Base-by-base conservation (phyloP, 192 early-diverging fungal genomes). In the Umbelopsis ramanniana region DNA sequence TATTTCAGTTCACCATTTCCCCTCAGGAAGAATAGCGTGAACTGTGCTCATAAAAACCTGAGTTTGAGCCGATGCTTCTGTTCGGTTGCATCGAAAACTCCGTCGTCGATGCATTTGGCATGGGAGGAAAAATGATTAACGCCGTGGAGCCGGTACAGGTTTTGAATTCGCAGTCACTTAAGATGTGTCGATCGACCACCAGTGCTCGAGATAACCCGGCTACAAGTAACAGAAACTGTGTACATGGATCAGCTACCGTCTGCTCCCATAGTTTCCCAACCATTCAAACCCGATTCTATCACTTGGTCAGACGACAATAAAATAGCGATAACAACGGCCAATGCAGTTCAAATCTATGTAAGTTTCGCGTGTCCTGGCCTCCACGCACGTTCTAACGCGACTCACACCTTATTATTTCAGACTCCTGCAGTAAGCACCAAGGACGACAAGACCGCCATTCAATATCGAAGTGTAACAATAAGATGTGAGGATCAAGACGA, bases 231-330 rank as follows among this genome's bases (percentile, higher is more conserved):
- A 12, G 8, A 43, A n/a, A 2, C 11, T 11, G 11, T 11, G 40
- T 43, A 43, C 6, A 63, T 63, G 57, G 57, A 63, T 35, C 26
- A 63, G 15, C 57, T 29, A 37, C 57, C 57, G 33, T 63, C 57
- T 29, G 33, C 15, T n/a, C 12, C 33, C 29, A 63, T 63, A 12
- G 29, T 26, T 12, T 17, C 33, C 15, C 29, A 29, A 33, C 57
- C 57, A 19, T 19, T 37, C 17, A 35, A 26, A 26, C 57, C 57
- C 10, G 33, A 63, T 35, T 29, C 33, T 37, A 37, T 63, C 12
- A 37, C 33, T 37, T 63, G 57, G 57, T 63, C 57, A 14, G 57
- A 63, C 11, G 19, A 63, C 26, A 63, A 63, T n/a, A 29, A 63
- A 35, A 37, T 63, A 4, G 57, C 57, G 0, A 63, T 63, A 19